A percentile compares a stretch with the other conserved stretches of the same genome.
Conservation (phyloP, 768 basidiomycete genomes). For the Boletus reticuloceps region DNA sequence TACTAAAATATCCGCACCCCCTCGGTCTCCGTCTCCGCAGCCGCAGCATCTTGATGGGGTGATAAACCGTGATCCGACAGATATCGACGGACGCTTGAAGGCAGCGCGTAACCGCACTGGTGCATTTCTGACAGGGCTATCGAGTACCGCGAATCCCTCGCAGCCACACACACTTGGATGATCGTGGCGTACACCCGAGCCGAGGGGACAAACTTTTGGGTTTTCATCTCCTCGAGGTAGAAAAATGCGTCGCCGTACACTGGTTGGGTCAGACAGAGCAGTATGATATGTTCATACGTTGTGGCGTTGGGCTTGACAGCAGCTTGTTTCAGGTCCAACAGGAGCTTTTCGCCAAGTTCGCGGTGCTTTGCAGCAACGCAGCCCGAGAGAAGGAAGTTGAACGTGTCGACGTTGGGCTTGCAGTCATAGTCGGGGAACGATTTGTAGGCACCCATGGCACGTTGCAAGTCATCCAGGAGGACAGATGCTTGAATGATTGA, state of each 20-base stretch:
- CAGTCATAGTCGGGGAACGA: slow-evolving; percentile 53
- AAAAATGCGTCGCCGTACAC: slow-evolving; percentile 86
- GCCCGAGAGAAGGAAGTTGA: slow-evolving; percentile 64
- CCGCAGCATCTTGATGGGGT: neutral
- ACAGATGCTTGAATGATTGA: slow-evolving; percentile 64
- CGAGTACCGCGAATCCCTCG: slow-evolving; percentile 59
- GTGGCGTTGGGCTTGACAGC: slow-evolving; percentile 52
- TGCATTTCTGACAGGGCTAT: slow-evolving; percentile 72
- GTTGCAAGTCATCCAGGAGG: slow-evolving; percentile 62
- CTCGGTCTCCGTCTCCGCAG: neutral
- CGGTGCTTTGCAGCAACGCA: slow-evolving; percentile 60
- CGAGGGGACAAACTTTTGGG: slow-evolving; percentile 52
- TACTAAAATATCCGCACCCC: neutral
- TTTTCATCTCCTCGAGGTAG: slow-evolving; percentile 88
- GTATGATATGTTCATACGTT: slow-evolving; percentile 68
- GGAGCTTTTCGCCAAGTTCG: slow-evolving; percentile 63
- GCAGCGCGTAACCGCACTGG: slow-evolving; percentile 50
- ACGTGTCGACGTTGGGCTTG: slow-evolving; percentile 60
- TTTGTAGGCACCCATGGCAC: slow-evolving; percentile 76
- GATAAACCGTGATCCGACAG: slow-evolving; percentile 24
- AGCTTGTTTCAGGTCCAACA: slow-evolving; percentile 62
- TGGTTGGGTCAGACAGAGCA: slow-evolving; percentile 66
- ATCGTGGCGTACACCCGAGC: slow-evolving; percentile 56
- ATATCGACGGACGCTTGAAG: slow-evolving; percentile 29
- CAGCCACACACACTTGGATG: slow-evolving; percentile 52